Conservation (phyloP, 257 asterid species). For the Salvia splendens region DNA sequence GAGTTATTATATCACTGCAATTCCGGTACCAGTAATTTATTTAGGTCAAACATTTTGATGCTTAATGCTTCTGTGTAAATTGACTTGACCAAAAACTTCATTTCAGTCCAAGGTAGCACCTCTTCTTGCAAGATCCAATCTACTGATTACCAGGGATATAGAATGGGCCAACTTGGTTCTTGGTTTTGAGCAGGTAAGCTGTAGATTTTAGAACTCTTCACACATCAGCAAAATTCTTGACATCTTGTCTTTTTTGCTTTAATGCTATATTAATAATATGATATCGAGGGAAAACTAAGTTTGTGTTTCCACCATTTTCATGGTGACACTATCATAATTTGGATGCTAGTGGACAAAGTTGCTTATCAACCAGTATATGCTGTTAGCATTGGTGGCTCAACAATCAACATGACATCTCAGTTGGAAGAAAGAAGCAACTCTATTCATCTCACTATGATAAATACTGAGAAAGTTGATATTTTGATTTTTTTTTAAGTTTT, state of each 20-base stretch:
- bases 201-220: slow-evolving; percentile 26
- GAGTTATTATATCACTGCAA: slow-evolving; percentile 8
- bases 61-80: slow-evolving; percentile 27
- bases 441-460: slow-evolving; percentile 13
- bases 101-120: slow-evolving; percentile 77
- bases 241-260: slow-evolving; percentile 3
- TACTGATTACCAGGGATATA: slow-evolving; percentile 96
- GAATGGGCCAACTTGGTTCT: slow-evolving; percentile 95
- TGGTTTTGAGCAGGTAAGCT: slow-evolving; percentile 92
- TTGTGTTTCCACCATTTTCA: slow-evolving; percentile 16
- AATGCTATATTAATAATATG: background rate
- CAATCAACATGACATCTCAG: background rate
- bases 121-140: slow-evolving; percentile 94
- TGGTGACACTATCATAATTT: slow-evolving; percentile 3
- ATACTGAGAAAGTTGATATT: background rate
- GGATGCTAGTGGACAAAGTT: slow-evolving; percentile 11
- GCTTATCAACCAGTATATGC: slow-evolving; percentile 11
- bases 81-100: slow-evolving; percentile 30
- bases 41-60: slow-evolving; percentile 20
- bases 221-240: background rate
- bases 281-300: background rate
- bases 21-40: slow-evolving; percentile 21
- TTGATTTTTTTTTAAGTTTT: slow-evolving; percentile 7
- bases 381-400: slow-evolving; percentile 20
- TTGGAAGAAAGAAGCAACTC: slow-evolving; percentile 9